Evolutionary conservation across 106 monocot genomes (phyloP).

Genomic region (Posidonia australis): DNA sequence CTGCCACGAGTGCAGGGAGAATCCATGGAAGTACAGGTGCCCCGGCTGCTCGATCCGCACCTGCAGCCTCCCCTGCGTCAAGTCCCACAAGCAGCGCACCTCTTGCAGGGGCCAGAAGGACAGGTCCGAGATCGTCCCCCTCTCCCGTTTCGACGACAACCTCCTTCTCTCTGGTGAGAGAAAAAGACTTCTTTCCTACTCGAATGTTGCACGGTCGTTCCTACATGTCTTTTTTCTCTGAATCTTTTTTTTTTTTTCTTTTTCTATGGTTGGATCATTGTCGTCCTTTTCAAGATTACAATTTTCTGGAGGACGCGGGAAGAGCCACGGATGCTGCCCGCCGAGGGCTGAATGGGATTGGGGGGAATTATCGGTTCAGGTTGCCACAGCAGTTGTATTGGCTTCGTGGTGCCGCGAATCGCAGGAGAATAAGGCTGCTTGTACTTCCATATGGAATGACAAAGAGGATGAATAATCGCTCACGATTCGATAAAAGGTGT

Average conservation of each 20-base stretch:
- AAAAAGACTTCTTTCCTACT: too few species aligned
- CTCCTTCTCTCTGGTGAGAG: conserved; percentile 50
- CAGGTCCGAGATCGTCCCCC: conserved; percentile 33
- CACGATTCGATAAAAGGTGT: conserved; percentile 50
- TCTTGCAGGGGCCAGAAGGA: conserved; percentile 57
- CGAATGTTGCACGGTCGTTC: background rate
- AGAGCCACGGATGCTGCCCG: conserved; percentile 50
- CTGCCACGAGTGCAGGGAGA: too few species aligned
- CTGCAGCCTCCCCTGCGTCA: conserved; percentile 76
- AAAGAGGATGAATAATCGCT: conserved; percentile 54
- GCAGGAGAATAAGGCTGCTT: conserved; percentile 29
- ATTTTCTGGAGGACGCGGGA: conserved; percentile 74
- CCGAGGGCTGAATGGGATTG: conserved; percentile 13
- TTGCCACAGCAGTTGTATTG: conserved; percentile 25
- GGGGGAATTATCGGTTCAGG: conserved; percentile 15
- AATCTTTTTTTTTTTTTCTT: background rate
- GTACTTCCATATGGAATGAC: conserved; percentile 58
- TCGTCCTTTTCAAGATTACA: conserved; percentile 41
- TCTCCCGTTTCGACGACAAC: conserved; percentile 52
- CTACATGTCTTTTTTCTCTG: background rate
- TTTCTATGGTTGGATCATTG: background rate
- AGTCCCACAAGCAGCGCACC: conserved; percentile 59
- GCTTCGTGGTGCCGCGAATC: conserved; percentile 43
- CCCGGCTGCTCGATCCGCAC: conserved; percentile 44
- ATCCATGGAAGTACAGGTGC: too few species aligned